Evolutionary conservation across 805 yeast genomes (phyloP).

Genomic region (Candida vartiovaarae): DNA sequence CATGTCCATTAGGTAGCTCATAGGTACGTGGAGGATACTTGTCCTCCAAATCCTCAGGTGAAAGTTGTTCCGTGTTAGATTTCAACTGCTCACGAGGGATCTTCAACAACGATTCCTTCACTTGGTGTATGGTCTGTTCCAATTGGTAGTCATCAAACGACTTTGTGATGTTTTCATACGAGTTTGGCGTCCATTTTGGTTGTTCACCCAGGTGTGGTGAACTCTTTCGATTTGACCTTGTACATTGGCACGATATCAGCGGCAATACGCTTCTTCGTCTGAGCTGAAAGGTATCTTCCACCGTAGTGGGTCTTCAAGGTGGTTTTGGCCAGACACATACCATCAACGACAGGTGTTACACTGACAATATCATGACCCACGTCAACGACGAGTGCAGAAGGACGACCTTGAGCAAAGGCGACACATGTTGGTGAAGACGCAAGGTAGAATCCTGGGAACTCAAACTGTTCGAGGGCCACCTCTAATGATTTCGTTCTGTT

Average conservation of each 20-base stretch:
- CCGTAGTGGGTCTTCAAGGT: slow-evolving; percentile 67
- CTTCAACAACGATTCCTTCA: slow-evolving; percentile 65
- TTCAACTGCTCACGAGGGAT: slow-evolving; percentile 37
- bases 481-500: slow-evolving; percentile 70
- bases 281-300: slow-evolving; percentile 59
- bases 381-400: slow-evolving; percentile 81
- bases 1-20: slow-evolving; percentile 75
- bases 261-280: slow-evolving; percentile 36
- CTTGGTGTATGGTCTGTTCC: slow-evolving; percentile 54
- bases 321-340: slow-evolving; percentile 64
- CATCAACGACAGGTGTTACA: slow-evolving; percentile 80
- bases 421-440: slow-evolving; percentile 84
- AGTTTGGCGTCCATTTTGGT: slow-evolving; percentile 26
- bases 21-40: slow-evolving; percentile 37
- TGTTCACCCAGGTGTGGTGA: slow-evolving; percentile 25
- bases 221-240: slow-evolving; percentile 40
- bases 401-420: slow-evolving; percentile 83
- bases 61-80: neutral
- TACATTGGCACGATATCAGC: slow-evolving; percentile 39
- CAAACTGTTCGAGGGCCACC: slow-evolving; percentile 56
- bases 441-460: slow-evolving; percentile 74
- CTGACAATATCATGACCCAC: slow-evolving; percentile 73
- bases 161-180: slow-evolving; percentile 18
- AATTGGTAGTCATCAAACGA: slow-evolving; percentile 52
- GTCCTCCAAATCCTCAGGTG: slow-evolving; percentile 21